Evolutionary conservation across 768 basidiomycete species (phyloP).

Genomic region (Calocera cornea): DNA sequence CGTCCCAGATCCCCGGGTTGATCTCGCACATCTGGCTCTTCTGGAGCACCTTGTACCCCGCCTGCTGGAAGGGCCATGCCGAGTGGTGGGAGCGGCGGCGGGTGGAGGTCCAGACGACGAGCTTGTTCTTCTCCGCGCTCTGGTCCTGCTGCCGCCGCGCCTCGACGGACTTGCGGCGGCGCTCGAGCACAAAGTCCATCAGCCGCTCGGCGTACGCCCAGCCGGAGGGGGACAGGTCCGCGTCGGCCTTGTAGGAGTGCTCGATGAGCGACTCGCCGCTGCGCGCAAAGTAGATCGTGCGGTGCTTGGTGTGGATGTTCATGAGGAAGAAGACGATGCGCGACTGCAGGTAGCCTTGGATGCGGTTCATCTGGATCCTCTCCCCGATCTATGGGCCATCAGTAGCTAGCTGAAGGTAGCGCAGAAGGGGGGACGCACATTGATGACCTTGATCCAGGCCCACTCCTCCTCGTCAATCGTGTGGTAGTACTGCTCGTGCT

Average conservation of each 20-base stretch:
- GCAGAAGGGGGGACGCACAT: conserved; percentile 36
- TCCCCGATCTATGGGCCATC: conserved; percentile 59
- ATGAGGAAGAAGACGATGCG: conserved; percentile 97
- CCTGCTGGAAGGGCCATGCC: conserved; percentile 71
- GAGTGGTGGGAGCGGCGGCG: conserved; percentile 87
- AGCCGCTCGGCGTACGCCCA: conserved; percentile 89
- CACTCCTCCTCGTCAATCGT: conserved; percentile 81
- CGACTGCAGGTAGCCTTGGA: conserved; percentile 86
- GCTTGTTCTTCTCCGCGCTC: conserved; percentile 21
- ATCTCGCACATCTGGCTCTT: conserved; percentile 97
- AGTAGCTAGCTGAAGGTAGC: conserved; percentile 5
- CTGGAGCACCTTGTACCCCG: conserved; percentile 56
- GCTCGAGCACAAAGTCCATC: conserved; percentile 78
- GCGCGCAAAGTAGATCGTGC: conserved; percentile 92
- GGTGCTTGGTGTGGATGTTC: conserved; percentile 92
- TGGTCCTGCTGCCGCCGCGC: conserved; percentile 30
- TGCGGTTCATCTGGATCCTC: conserved; percentile 88
- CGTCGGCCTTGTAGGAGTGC: conserved; percentile 97
- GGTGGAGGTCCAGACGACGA: conserved; percentile 80
- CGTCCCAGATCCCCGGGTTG: conserved; percentile 97
- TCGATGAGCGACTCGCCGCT: conserved; percentile 98
- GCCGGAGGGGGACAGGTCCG: conserved; percentile 85
- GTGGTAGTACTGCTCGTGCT: conserved; percentile 80
- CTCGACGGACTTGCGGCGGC: conserved; percentile 62
- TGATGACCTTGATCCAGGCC: conserved; percentile 89